phyloP scores from a whole-genome alignment of 768 basidiomycete genomes.

The Suillus sp. region DNA sequence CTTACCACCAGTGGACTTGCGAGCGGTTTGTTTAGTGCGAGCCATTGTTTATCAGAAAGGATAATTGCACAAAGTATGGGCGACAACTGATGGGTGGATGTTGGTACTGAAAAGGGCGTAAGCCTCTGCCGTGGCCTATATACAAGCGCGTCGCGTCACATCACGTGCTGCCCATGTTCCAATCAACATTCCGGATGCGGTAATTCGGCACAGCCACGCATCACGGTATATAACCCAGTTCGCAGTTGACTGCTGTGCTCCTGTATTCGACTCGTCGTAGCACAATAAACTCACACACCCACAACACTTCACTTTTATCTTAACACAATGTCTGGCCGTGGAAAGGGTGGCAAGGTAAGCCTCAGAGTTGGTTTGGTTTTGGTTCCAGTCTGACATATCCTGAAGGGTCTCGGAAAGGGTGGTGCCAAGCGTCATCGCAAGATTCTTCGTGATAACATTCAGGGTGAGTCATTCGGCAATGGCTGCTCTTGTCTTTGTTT shows the following conservation, averaged over 20 bases:
- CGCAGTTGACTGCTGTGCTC: neutral
- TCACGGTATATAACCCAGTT: constrained; percentile 26
- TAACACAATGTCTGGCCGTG: constrained; percentile 87
- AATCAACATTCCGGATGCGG: constrained; percentile 27
- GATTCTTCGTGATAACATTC: constrained; percentile 85
- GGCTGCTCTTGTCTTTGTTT: constrained; percentile 17
- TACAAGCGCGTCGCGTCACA: constrained; percentile 27
- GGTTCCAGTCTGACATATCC: constrained; percentile 9
- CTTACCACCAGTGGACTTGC: constrained; percentile 75
- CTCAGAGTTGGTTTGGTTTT: neutral
- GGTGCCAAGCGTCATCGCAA: constrained; percentile 96
- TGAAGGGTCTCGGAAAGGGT: constrained; percentile 90
- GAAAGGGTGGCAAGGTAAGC: constrained; percentile 88
- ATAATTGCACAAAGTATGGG: neutral
- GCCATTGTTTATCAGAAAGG: constrained; percentile 47
- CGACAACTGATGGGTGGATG: constrained; percentile 7
- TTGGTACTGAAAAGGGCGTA: constrained; percentile 2
- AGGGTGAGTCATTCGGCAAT: constrained; percentile 44
- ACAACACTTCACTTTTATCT: constrained; percentile 18
- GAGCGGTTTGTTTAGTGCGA: constrained; percentile 76
- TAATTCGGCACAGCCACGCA: constrained; percentile 34
- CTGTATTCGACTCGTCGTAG: constrained; percentile 17
- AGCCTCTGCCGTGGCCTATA: constrained; percentile 12
- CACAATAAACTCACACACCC: constrained; percentile 17
- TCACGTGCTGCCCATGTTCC: constrained; percentile 28